Evolutionary conservation across 2,329 filamentous ascomycete genomes (phyloP), one percentile per base, ranked within the genome.

Genomic region (Cytospora mali): DNA sequence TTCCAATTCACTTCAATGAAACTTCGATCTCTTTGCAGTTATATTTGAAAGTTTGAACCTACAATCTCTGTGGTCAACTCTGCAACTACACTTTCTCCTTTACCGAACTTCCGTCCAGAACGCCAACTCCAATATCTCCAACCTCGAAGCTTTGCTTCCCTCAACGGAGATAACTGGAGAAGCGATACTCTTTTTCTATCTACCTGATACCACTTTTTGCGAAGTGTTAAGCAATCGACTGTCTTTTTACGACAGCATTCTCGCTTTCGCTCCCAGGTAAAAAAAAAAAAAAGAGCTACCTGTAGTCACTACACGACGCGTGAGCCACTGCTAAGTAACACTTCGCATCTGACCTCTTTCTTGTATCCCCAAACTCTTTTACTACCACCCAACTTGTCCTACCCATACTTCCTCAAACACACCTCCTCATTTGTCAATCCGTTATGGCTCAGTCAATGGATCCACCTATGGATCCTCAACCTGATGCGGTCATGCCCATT

Each of bases 401-500:
- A 55, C n/a, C 16, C 4, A 18, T n/a, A 39, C 35, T 11, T 39
- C 16, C 5, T 6, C 11, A 23, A 9, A 35, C 9, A 51, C 23
- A 28, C 16, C 28, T 14, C 13, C 16, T 35, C 31, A 59, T 23
- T n/a, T n/a, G 48, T 23, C n/a, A 33, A 21, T 14, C 10, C 59
- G 39, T 13, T 9, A 61, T 61, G 59, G 52, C 39, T 33, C 28
- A 46, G 6, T 13, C 42, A 9, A 23, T 46, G 10, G 42, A 54
- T 18, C 21, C 21, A 18, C 50, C 31, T n/a, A 54, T 48, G 2
- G 14, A 54, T 39, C 6, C n/a, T 31, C 60, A 65, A 13, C 53
- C 54, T 27, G 63, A 65, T 35, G 57, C 55, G 27, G 61, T 65
- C 27, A 31, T 62, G 54, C 63, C 87, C 72, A 84, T 90, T 69